phyloP scores from a whole-genome alignment of 2,329 filamentous ascomycete genomes.

The Chlorencoelia australis region DNA sequence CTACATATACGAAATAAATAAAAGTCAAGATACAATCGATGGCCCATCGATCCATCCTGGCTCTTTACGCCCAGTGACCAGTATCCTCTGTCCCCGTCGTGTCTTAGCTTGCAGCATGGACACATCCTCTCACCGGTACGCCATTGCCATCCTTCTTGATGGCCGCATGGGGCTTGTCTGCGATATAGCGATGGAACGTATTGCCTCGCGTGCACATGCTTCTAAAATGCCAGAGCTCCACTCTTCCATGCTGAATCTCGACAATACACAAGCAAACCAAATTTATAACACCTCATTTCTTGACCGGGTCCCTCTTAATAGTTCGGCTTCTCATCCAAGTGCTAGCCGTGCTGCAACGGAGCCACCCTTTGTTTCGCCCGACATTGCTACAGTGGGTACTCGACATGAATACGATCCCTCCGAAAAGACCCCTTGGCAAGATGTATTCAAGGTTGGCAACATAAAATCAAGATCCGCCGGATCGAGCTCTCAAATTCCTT shows the following conservation, averaged over 20 bases:
- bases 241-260: not conserved
- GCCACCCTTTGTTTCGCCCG: slow-evolving; percentile 19
- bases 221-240: not conserved
- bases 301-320: slow-evolving; percentile 18
- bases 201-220: not conserved
- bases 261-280: not conserved
- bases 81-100: slow-evolving; percentile 44
- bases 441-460: slow-evolving; percentile 11
- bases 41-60: slow-evolving; percentile 13
- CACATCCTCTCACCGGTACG: slow-evolving; percentile 42
- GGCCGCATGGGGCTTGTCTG: slow-evolving; percentile 52
- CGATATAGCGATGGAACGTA: slow-evolving; percentile 33
- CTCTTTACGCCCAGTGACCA: slow-evolving; percentile 36
- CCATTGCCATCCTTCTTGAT: slow-evolving; percentile 48
- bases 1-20: slow-evolving; percentile 40
- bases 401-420: slow-evolving; percentile 3
- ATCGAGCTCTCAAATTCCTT: slow-evolving; percentile 8
- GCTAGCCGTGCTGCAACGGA: slow-evolving; percentile 6
- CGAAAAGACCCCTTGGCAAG: slow-evolving; percentile 11
- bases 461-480: slow-evolving; percentile 4
- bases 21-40: slow-evolving; percentile 7
- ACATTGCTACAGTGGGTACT: slow-evolving; percentile 17
- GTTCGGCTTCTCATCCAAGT: slow-evolving; percentile 10
- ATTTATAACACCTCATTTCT: slow-evolving; percentile 13
- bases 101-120: slow-evolving; percentile 55